These are phyloP conservation scores for Monsonia emarginata DNA, from an alignment of 441 rosid genomes.

Conservation along the genomic window DNA sequence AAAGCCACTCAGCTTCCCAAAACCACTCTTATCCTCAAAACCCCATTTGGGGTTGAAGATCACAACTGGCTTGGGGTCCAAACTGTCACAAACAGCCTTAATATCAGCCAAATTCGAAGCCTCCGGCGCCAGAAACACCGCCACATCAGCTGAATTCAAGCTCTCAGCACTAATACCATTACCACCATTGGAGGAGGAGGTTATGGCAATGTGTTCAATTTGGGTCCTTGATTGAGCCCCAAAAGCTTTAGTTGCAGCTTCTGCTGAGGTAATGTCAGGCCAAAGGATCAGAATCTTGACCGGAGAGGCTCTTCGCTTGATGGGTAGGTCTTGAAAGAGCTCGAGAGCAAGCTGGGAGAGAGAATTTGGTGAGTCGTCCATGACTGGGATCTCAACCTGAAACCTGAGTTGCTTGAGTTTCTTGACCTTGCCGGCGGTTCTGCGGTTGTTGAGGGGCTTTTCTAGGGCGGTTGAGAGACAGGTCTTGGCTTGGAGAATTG, in stretches of 20 bases:
- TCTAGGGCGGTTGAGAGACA: conserved; percentile 55
- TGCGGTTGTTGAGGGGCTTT: conserved; percentile 71
- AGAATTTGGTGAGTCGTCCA: conserved; percentile 58
- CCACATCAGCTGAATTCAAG: conserved; percentile 43
- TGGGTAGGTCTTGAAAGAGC: conserved; percentile 40
- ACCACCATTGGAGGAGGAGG: conserved; percentile 22
- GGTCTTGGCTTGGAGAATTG: conserved; percentile 65
- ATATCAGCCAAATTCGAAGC: conserved; percentile 34
- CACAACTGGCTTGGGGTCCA: conserved; percentile 56
- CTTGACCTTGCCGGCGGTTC: conserved; percentile 53
- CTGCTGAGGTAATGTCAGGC: conserved; percentile 31
- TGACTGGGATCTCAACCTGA: conserved; percentile 62
- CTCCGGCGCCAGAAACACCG: conserved; percentile 55
- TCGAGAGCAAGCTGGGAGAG: conserved; percentile 49
- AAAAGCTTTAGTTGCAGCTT: conserved; percentile 33
- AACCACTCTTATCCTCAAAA: conserved; percentile 47
- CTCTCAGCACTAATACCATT: too few species aligned
- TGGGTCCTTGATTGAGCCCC: conserved; percentile 23
- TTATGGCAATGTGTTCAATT: conserved; percentile 29
- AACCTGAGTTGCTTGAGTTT: conserved; percentile 63
- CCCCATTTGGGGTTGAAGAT: conserved; percentile 68
- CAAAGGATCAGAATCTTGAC: conserved; percentile 46
- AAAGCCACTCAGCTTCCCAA: conserved; percentile 40
- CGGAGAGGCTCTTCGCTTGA: conserved; percentile 46
- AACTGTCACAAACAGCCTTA: conserved; percentile 28